phyloP scores from a whole-genome alignment of 2,329 filamentous ascomycete genomes.

The Nemania abortiva region DNA sequence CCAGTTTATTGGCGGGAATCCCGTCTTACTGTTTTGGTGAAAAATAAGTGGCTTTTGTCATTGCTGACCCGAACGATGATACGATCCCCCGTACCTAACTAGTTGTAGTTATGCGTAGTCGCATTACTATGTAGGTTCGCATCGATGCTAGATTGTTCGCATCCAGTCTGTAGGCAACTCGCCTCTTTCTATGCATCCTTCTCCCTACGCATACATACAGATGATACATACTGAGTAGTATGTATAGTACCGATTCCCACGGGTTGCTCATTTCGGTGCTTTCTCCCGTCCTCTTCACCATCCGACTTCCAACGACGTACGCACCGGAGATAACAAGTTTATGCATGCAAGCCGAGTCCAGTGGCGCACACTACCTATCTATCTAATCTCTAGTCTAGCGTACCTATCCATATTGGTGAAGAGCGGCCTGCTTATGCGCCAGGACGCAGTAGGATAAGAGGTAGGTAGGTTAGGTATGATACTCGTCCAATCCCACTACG shows the following conservation, averaged over 20 bases:
- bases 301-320: conserved; percentile 4
- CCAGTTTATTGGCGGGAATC: conserved; percentile 29
- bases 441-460: background rate
- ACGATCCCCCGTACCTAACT: background rate
- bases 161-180: background rate
- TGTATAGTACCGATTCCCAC: conserved; percentile 18
- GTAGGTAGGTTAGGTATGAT: background rate
- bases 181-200: background rate
- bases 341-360: conserved; percentile 19
- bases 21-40: conserved; percentile 36
- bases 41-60: conserved; percentile 27
- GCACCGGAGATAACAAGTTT: conserved; percentile 22
- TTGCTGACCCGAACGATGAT: conserved; percentile 27
- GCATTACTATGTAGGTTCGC: background rate
- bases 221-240: background rate
- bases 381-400: background rate
- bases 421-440: conserved; percentile 6
- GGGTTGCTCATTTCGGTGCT: conserved; percentile 18
- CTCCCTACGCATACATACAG: no score
- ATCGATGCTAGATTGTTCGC: background rate
- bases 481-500: background rate
- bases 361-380: background rate
- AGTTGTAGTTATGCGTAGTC: background rate
- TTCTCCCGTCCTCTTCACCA: conserved; percentile 16
- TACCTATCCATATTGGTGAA: background rate